Evolutionary conservation across 306 rosid species (phyloP).

Genomic region (Lathyrus oleraceus): DNA sequence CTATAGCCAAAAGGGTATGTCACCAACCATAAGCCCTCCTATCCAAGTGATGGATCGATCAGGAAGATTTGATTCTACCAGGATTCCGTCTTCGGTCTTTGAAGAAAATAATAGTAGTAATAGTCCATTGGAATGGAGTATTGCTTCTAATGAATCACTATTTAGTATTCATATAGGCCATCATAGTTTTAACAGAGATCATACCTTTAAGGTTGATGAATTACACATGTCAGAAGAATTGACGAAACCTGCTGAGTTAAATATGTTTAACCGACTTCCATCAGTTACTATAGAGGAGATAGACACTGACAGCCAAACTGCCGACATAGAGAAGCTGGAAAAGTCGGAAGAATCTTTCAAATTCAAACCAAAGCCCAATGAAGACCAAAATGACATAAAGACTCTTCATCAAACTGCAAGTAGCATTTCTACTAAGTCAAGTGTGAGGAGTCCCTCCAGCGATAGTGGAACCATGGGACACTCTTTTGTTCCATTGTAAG

Average conservation of each 20-base stretch:
- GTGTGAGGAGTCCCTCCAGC: slow-evolving; percentile 40
- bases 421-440: slow-evolving; percentile 38
- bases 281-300: slow-evolving; percentile 31
- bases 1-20: slow-evolving; percentile 30
- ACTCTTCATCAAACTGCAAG: slow-evolving; percentile 22
- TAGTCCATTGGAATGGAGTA: slow-evolving; percentile 72
- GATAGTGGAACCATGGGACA: slow-evolving; percentile 35
- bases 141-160: slow-evolving; percentile 77
- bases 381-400: slow-evolving; percentile 22
- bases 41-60: slow-evolving; percentile 73
- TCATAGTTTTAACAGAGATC: slow-evolving; percentile 58
- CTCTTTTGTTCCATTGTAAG: slow-evolving; percentile 69
- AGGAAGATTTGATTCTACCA: slow-evolving; percentile 51
- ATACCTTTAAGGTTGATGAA: slow-evolving; percentile 35
- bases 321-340: slow-evolving; percentile 26
- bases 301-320: slow-evolving; percentile 24
- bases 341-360: slow-evolving; percentile 30
- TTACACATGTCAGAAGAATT: slow-evolving; percentile 37
- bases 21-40: slow-evolving; percentile 52
- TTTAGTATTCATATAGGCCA: slow-evolving; percentile 79
- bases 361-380: slow-evolving; percentile 17
- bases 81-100: slow-evolving; percentile 74
- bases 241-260: slow-evolving; percentile 47
- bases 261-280: slow-evolving; percentile 33
- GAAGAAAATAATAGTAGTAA: slow-evolving; percentile 36